Base-by-base conservation (phyloP, 805 yeast species). In the Candida krabiensis region DNA sequence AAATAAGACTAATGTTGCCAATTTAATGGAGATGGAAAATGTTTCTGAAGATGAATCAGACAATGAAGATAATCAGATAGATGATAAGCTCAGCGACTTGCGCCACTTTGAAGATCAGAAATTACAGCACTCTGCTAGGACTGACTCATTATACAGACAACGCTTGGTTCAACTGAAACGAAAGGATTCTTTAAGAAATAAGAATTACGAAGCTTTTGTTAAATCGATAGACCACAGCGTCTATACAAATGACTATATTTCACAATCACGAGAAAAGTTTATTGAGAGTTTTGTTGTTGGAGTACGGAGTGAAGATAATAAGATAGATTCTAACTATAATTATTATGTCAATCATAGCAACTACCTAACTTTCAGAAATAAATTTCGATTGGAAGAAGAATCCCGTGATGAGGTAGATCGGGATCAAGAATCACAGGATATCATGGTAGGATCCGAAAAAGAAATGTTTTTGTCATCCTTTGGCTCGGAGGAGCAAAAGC, bases 301-400 rank as follows among this genome's bases (percentile, higher is more conserved):
- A 17, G 39, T 62, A 13, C 32, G 18, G 3, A 52, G 50, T 29
- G 22, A 30, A 3, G 39, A 49, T 3, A 64, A 64, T 48, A 64
- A 56, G 31, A 61, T 64, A 25, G 69, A 64, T 44, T 32, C 45
- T 7, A 64, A 52, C 31, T 50, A 56, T 31, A 47, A 32, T 19
- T 74, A 73, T 44, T 67, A 64, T 44, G 52, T 56, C 2, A 67
- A 72, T 39, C 75, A 71, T 41, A 52, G 69, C 16, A 70, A 67
- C 35, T 77, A 75, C 43, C 40, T 70, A 14, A 66, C 67, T 11
- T 46, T 52, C 28, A 56, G 83, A 44, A 55, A 57, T 14, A 53
- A 56, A 9, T 63, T 53, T 30, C 59, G 66, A 38, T 24, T 49
- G 4, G 54, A 59, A 12, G 86, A 80, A 50, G 73, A 70, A 29